Percentiles rank a stretch among this genome's conserved stretches.
Evolutionary conservation across 768 basidiomycete genomes (phyloP).

Genomic region (Lepiota venenata): DNA sequence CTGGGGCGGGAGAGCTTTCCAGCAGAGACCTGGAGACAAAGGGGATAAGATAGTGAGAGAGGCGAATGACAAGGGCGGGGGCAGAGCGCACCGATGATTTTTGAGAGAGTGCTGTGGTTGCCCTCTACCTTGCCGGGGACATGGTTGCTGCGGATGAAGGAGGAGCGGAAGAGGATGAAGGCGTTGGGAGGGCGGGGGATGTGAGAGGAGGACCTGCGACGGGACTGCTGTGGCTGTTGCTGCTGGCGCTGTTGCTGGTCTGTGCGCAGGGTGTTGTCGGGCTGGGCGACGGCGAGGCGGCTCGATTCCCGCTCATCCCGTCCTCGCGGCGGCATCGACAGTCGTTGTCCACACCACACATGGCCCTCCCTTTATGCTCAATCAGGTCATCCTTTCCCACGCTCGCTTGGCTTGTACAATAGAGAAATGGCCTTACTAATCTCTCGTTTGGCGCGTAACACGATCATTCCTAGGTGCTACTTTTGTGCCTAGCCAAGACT

Average conservation of each 20-base stretch:
- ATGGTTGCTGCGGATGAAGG: slow-evolving; percentile 71
- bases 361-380: slow-evolving; percentile 7
- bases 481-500: too few relatives aligned
- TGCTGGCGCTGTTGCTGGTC: too few relatives aligned
- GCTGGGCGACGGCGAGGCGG: too few relatives aligned
- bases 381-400: slow-evolving; percentile 11
- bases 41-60: background rate
- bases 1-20: slow-evolving; percentile 65
- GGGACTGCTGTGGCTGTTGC: too few relatives aligned
- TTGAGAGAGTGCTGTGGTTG: slow-evolving; percentile 75
- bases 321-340: slow-evolving; percentile 10
- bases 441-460: too few relatives aligned
- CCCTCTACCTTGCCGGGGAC: slow-evolving; percentile 77
- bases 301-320: background rate
- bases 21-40: slow-evolving; percentile 53
- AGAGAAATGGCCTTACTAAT: too few relatives aligned
- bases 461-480: too few relatives aligned
- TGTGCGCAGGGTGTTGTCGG: too few relatives aligned
- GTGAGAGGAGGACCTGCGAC: slow-evolving; percentile 27
- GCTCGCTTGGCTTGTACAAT: too few relatives aligned
- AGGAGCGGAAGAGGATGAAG: slow-evolving; percentile 81
- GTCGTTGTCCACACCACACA: background rate
- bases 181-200: slow-evolving; percentile 85
- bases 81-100: slow-evolving; percentile 64
- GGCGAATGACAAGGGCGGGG: background rate